Conservation (phyloP, 352 stramenopile genomes). For the Salisapilia sapeloensis region DNA sequence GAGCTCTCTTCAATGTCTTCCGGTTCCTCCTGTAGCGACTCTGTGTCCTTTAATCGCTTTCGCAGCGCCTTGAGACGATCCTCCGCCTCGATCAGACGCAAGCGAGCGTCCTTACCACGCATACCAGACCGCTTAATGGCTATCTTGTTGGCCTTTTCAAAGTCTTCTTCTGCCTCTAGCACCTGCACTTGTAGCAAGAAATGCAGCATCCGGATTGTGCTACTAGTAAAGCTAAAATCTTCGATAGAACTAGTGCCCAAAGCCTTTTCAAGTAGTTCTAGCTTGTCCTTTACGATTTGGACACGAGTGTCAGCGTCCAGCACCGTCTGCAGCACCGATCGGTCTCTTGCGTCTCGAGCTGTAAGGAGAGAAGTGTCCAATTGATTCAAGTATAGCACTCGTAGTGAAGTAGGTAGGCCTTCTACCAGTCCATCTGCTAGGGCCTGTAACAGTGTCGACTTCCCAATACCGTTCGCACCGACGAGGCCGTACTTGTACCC, state of each 20-base stretch:
- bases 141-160: constrained; percentile 18
- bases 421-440: constrained; percentile 78
- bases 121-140: constrained; percentile 39
- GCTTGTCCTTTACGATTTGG: constrained; percentile 14
- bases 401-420: constrained; percentile 18
- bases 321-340: constrained; percentile 23
- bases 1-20: constrained; percentile 9
- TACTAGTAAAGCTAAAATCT: constrained; percentile 8
- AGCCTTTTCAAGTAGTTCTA: constrained; percentile 12
- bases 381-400: constrained; percentile 45
- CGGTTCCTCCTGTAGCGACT: constrained; percentile 7
- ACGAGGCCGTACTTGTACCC: constrained; percentile 71
- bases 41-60: constrained; percentile 9
- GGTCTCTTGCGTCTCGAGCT: constrained; percentile 3
- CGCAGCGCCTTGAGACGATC: constrained; percentile 12
- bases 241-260: constrained; percentile 1
- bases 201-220: constrained; percentile 17
- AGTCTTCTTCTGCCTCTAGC: constrained; percentile 15
- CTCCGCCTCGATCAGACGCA: constrained; percentile 23
- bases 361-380: constrained; percentile 25
- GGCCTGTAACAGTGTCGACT: constrained; percentile 88
- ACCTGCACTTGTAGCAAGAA: constrained; percentile 14
- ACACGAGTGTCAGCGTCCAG: constrained; percentile 26
- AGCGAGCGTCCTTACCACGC: constrained; percentile 21
- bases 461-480: constrained; percentile 70